Base-by-base conservation (phyloP, 2,329 filamentous ascomycete genomes). In the Aspergillus proliferans region DNA sequence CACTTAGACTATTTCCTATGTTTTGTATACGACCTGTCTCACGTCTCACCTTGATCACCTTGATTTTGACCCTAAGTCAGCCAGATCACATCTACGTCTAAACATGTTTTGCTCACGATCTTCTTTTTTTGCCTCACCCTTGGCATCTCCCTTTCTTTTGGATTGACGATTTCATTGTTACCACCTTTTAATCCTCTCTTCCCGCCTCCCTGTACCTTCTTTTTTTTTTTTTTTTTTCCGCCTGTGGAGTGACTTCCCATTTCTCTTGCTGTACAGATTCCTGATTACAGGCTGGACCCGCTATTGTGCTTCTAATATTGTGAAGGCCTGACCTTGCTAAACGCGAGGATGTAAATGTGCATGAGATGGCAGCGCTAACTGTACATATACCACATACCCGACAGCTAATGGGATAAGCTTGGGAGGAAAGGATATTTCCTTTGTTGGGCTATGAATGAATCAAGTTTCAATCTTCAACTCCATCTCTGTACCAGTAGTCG, bases 161-260 rank as follows among this genome's bases (percentile, higher is more conserved):
- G 51, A 26, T 54, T 53, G 15, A 47, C 59, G 43, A 51, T 51
- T 58, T 55, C 51, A 47, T 48, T 50, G 19, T 40, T 66, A 65
- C 52, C 52, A 57, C 58, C 58, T 58, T 65, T 66, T 66, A 64
- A 64, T 66, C 56, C 52, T 50, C 43, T 21, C 47, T 47, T 56
- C 58, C 55, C 50, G 24, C 52, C 59, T 61, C 55, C 47, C 45
- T 66, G 64, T 67, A 67, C 58, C 64, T 52, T 50, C 4, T 12
- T 51, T 48, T 52, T 45, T 44, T 47, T 14, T 4, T 52, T 45
- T 44, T 47, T n/a, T 52, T 45, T 43, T 47, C 12, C 42, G 49
- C 48, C 49, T 58, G 57, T 40, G 38, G 38, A 60, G 51, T 51
- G 47, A 47, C 34, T 50, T 43, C 5, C 22, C 45, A 38, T 44